Evolutionary conservation across 1,139 yeast species (phyloP).

Genomic region (Pichia sp.): DNA sequence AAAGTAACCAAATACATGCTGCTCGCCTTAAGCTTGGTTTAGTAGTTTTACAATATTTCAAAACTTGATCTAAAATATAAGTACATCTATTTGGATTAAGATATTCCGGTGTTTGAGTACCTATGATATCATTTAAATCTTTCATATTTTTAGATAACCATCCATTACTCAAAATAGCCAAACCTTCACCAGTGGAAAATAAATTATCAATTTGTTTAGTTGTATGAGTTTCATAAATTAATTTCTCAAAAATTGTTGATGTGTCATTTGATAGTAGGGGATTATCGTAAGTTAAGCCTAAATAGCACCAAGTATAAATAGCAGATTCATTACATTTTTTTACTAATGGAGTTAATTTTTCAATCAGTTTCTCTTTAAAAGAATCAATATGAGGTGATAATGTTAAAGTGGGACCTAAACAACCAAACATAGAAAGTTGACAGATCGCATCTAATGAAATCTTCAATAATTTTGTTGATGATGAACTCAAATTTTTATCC

Average conservation of each 20-base stretch:
- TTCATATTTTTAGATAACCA: conserved; percentile 60
- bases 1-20: conserved; percentile 80
- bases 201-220: conserved; percentile 70
- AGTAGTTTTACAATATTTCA: conserved; percentile 52
- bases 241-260: conserved; percentile 35
- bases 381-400: conserved; percentile 15
- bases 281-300: conserved; percentile 39
- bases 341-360: conserved; percentile 37
- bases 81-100: conserved; percentile 19
- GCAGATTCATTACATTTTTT: conserved; percentile 59
- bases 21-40: conserved; percentile 70
- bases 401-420: conserved; percentile 34
- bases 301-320: conserved; percentile 47
- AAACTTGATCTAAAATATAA: conserved; percentile 40
- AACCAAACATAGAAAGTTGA: conserved; percentile 59
- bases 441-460: conserved; percentile 42
- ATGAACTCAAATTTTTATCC: conserved; percentile 20
- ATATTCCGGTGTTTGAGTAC: conserved; percentile 9
- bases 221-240: conserved; percentile 50
- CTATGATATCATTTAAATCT: conserved; percentile 26
- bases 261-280: background rate
- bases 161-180: conserved; percentile 66
- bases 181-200: conserved; percentile 82
- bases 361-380: conserved; percentile 29
- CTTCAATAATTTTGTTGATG: conserved; percentile 24